phyloP scores from a whole-genome alignment of 768 basidiomycete genomes.

The Mycena alexandri region DNA sequence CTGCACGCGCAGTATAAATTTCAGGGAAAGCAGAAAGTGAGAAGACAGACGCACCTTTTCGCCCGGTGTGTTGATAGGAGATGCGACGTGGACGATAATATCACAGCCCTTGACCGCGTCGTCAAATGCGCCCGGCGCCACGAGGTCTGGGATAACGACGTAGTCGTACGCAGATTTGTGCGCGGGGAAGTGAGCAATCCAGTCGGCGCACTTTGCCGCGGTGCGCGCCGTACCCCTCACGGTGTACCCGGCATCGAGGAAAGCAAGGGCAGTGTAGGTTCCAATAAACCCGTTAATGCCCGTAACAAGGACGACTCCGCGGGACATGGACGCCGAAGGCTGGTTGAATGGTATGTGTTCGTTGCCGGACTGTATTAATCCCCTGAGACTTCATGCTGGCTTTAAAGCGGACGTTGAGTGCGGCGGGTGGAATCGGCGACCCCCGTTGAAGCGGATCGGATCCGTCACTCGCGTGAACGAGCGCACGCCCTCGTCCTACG shows the following conservation, averaged over 20 bases:
- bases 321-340: no score
- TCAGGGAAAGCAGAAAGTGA: no score
- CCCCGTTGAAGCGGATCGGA: no score
- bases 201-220: constrained; percentile 55
- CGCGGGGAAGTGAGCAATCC: constrained; percentile 50
- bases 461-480: no score
- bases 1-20: no score
- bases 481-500: no score
- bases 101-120: constrained; percentile 62
- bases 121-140: constrained; percentile 53
- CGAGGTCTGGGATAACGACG: constrained; percentile 59
- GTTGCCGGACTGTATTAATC: no score
- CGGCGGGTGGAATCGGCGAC: no score
- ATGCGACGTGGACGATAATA: constrained; percentile 52
- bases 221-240: constrained; percentile 56
- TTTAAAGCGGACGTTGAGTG: no score
- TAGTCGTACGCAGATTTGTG: constrained; percentile 49
- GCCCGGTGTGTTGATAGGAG: constrained; percentile 28
- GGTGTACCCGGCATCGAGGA: constrained; percentile 51
- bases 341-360: no score
- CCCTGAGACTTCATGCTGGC: no score
- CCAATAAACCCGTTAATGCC: constrained; percentile 46
- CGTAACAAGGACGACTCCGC: constrained; percentile 27
- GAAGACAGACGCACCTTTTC: no score
- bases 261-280: constrained; percentile 44